Base-by-base conservation (phyloP, 805 yeast genomes). In the Wickerhamomyces bisporus region DNA sequence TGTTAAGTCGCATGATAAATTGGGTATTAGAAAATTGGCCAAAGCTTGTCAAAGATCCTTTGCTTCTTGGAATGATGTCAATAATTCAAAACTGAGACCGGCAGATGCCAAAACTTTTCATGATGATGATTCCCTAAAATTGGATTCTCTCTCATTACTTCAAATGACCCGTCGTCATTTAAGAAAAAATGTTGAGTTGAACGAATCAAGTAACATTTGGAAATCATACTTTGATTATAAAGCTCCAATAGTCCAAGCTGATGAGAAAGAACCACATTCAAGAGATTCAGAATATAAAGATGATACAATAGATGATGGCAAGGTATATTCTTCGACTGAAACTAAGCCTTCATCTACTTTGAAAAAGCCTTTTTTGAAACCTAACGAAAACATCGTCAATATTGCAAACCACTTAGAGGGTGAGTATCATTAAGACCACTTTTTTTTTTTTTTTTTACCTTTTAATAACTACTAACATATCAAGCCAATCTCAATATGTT, bases 21-120 rank as follows among this genome's bases (percentile, higher is more conserved):
- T 42, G 14, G 40, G 51, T 2, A 13, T 47, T 17, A 47, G 45
- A 36, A 47, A 39, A 27, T 18, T 49, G 5, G 53, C 53, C 6
- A 49, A 30, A 26, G 44, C 41, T 1, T 39, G 44, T 17, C 40
- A 43, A 17, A 37, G 31, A 15, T 42, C 47, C 3, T 26, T 46
- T 17, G 36, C 43, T 33, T 29, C 32, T n/a, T 39, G 42, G 36
- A 34, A 20, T 18, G 38, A 29, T 20, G 23, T 11, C 8, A 18
- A 30, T n/a, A 30, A 17, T 13, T 20, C 32, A 4, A 30, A 18
- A 11, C n/a, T 13, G 9, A 13, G 16, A 4, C 11, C 8, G 3
- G n/a, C 30, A 17, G 19, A 24, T 9, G n/a, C 34, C 15, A 19
- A 23, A 10, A 24, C 12, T 14, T 28, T 17, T 21, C 15, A 9